phyloP scores from a whole-genome alignment of 768 basidiomycete genomes.

The Russula foetens region DNA sequence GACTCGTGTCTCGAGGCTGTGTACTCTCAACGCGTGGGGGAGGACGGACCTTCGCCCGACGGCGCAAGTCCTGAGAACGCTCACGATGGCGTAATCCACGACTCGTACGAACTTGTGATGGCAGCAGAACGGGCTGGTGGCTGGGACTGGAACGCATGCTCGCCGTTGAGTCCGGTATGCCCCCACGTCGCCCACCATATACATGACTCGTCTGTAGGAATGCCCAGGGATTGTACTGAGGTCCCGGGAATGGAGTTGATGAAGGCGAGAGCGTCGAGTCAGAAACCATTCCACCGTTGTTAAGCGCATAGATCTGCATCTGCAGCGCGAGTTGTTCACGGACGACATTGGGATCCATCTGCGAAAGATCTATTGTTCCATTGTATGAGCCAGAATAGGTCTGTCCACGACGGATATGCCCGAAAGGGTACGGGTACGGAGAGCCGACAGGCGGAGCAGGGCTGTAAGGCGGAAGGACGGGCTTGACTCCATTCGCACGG shows the following conservation, averaged over 20 bases:
- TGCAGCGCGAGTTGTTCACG: constrained; percentile 67
- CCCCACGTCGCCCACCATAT: constrained; percentile 14
- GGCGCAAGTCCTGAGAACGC: constrained; percentile 30
- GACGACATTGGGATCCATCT: constrained; percentile 41
- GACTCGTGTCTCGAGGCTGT: constrained; percentile 74
- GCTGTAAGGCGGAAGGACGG: constrained; percentile 36
- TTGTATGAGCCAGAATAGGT: constrained; percentile 30
- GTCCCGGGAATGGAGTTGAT: constrained; percentile 60
- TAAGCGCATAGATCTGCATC: constrained; percentile 71
- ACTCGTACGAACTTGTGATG: constrained; percentile 40
- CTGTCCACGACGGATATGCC: constrained; percentile 53
- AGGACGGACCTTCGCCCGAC: constrained; percentile 38
- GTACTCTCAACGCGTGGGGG: constrained; percentile 79
- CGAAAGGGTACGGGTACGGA: constrained; percentile 73
- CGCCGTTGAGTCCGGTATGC: constrained; percentile 36
- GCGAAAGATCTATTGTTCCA: constrained; percentile 19
- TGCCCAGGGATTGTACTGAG: constrained; percentile 66
- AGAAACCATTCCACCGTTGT: constrained; percentile 51
- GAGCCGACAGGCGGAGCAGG: constrained; percentile 57
- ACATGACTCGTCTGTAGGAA: constrained; percentile 38
- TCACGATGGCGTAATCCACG: constrained; percentile 40
- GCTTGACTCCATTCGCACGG: constrained; percentile 27
- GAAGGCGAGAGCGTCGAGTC: constrained; percentile 76
- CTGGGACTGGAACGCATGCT: constrained; percentile 68
- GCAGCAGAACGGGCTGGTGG: constrained; percentile 54